phyloP scores from a whole-genome alignment of 306 rosid genomes.

The Leucaena leucocephala region DNA sequence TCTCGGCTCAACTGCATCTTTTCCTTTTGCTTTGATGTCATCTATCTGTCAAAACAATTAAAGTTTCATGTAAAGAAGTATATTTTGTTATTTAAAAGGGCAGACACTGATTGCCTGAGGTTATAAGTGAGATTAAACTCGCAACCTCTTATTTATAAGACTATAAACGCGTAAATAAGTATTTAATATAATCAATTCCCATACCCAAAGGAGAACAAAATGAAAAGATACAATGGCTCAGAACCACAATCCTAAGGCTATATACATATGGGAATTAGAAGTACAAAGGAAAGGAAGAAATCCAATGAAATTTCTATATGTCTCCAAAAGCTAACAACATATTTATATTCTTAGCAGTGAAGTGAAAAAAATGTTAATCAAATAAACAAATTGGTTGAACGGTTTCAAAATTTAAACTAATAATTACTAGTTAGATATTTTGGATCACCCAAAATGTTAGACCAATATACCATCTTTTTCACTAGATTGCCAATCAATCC shows the following conservation, averaged over 20 bases:
- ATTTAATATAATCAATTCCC: background rate
- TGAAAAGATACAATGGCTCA: background rate
- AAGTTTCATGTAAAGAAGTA: slow-evolving; percentile 27
- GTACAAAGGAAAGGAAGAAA: background rate
- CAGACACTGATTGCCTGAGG: too few relatives aligned
- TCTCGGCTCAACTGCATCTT: slow-evolving; percentile 64
- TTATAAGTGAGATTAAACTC: too few relatives aligned
- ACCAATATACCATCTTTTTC: background rate
- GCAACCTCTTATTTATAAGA: too few relatives aligned
- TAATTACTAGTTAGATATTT: background rate
- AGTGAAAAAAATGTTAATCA: background rate
- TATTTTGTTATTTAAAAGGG: too few relatives aligned
- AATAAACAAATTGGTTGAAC: background rate
- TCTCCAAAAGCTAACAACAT: background rate
- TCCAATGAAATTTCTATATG: background rate
- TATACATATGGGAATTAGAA: background rate
- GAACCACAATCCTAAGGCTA: background rate
- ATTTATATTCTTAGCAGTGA: background rate
- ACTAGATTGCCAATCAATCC: background rate
- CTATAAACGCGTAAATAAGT: too few relatives aligned
- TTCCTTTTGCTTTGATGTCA: slow-evolving; percentile 68
- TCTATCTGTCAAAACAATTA: slow-evolving; percentile 51
- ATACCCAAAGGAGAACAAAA: background rate
- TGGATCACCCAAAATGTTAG: background rate
- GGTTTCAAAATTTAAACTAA: background rate